phyloP scores from a whole-genome alignment of 2,329 filamentous ascomycete species.

The Teratosphaeria nubilosa region DNA sequence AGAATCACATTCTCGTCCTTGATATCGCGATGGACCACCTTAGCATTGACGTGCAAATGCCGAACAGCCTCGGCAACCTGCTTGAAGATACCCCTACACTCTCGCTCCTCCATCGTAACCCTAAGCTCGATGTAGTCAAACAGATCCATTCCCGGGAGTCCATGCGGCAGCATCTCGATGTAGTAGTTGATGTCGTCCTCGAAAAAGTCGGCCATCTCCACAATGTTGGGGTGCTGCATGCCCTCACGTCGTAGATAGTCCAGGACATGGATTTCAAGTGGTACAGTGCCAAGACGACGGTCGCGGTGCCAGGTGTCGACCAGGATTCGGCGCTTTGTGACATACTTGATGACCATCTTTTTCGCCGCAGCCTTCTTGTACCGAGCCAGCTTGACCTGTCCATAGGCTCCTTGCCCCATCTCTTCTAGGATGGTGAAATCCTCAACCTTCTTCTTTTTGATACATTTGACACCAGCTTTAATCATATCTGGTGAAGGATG shows the following conservation, averaged over 20 bases:
- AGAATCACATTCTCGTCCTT: constrained; percentile 98
- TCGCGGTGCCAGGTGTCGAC: constrained; percentile 98
- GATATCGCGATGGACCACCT: constrained; percentile 94
- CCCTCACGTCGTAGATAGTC: constrained; percentile 77
- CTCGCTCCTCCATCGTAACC: constrained; percentile 89
- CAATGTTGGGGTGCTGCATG: constrained; percentile 54
- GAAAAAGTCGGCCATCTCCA: constrained; percentile 61
- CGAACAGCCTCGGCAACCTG: constrained; percentile 85
- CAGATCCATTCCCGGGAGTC: constrained; percentile 91
- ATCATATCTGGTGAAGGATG: constrained; percentile 28
- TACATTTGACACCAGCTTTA: constrained; percentile 19
- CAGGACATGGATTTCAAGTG: constrained; percentile 90
- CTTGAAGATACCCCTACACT: constrained; percentile 88
- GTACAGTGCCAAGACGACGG: constrained; percentile 83
- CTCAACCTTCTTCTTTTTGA: constrained; percentile 68
- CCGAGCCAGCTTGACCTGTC: constrained; percentile 88
- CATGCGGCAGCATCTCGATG: constrained; percentile 95
- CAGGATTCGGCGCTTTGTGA: constrained; percentile 90
- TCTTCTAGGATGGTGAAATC: constrained; percentile 92
- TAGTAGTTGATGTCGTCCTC: constrained; percentile 89
- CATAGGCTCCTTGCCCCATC: constrained; percentile 97
- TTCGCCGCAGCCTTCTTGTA: constrained; percentile 62
- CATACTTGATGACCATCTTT: constrained; percentile 93
- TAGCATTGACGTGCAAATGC: constrained; percentile 80
- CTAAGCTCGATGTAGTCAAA: constrained; percentile 98